phyloP scores from a whole-genome alignment of 257 asterid species.

The Penstemon eatonii region DNA sequence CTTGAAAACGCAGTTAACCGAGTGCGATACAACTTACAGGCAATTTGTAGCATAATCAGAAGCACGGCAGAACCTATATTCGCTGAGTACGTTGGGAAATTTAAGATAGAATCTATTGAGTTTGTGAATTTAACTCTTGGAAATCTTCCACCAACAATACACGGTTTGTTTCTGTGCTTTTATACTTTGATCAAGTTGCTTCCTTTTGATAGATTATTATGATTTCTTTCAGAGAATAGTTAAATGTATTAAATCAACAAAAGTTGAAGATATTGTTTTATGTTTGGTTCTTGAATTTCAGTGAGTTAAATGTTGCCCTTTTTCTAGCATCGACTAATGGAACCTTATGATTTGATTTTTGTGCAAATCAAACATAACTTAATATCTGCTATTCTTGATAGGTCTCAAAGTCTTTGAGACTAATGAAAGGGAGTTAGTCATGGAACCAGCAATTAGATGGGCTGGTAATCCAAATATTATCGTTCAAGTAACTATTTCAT shows the following conservation, averaged over 20 bases:
- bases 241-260: too few relatives aligned
- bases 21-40: constrained; percentile 43
- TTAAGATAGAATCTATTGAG: constrained; percentile 63
- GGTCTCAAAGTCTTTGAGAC: constrained; percentile 82
- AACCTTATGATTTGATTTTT: too few relatives aligned
- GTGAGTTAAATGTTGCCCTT: too few relatives aligned
- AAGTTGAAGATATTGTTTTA: too few relatives aligned
- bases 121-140: constrained; percentile 71
- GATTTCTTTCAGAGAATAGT: too few relatives aligned
- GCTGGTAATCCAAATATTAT: constrained; percentile 81
- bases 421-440: constrained; percentile 77
- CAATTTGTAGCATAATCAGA: constrained; percentile 58
- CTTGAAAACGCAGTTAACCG: constrained; percentile 8
- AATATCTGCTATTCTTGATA: constrained; percentile 25
- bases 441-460: constrained; percentile 84
- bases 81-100: constrained; percentile 69
- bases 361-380: too few relatives aligned
- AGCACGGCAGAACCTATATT: constrained; percentile 72
- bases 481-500: constrained; percentile 48
- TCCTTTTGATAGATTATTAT: too few relatives aligned
- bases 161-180: constrained; percentile 47
- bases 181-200: too few relatives aligned
- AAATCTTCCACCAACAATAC: constrained; percentile 74
- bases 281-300: too few relatives aligned
- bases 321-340: too few relatives aligned